Evolutionary conservation across 331 rosid genomes (phyloP).

Genomic region (Spiraea crenata): DNA sequence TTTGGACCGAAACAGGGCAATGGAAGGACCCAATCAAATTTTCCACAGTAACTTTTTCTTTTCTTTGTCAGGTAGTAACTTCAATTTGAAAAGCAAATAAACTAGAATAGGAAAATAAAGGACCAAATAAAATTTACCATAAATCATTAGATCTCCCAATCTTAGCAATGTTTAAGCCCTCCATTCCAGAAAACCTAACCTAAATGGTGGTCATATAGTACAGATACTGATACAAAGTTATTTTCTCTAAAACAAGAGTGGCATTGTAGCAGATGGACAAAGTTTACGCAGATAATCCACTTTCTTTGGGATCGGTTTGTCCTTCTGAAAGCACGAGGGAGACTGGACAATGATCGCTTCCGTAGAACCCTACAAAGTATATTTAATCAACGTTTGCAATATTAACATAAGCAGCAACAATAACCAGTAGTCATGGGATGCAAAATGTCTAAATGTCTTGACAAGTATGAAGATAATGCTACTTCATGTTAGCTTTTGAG

Average conservation of each 20-base stretch:
- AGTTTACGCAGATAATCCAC: constrained; percentile 26
- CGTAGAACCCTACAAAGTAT: constrained; percentile 69
- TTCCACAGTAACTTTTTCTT: too few species aligned
- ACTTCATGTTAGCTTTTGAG: constrained; percentile 8
- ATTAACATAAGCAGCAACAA: neutral
- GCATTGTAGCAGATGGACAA: neutral
- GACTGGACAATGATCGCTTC: constrained; percentile 97
- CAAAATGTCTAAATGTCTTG: neutral
- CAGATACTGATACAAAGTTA: neutral
- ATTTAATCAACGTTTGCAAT: constrained; percentile 22
- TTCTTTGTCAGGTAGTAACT: too few species aligned
- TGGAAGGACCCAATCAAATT: too few species aligned
- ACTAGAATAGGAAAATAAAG: neutral
- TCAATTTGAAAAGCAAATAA: too few species aligned
- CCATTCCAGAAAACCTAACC: neutral
- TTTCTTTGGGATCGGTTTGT: constrained; percentile 29
- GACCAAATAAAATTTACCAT: neutral
- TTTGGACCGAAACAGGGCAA: too few species aligned
- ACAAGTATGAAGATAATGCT: neutral
- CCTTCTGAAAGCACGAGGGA: constrained; percentile 69
- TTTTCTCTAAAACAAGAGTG: neutral
- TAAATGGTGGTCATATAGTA: neutral
- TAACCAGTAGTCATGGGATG: neutral
- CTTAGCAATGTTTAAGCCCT: neutral
- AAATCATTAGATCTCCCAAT: neutral